phyloP scores from a whole-genome alignment of 2,329 filamentous ascomycete species.

The Colletotrichum sp. region DNA sequence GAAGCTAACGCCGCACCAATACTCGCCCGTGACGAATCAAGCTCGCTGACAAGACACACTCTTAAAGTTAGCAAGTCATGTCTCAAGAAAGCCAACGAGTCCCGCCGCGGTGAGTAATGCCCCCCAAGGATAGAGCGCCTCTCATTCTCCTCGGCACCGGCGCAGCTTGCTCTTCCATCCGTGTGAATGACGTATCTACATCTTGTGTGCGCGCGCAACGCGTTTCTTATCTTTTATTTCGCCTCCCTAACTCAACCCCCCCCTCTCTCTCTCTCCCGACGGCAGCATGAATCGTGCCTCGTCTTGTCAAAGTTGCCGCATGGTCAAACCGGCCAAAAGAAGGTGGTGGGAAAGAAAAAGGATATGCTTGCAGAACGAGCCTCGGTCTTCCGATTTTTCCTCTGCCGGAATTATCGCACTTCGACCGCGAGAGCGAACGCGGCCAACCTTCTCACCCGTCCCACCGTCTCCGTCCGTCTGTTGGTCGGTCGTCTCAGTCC shows the following conservation, averaged over 20 bases:
- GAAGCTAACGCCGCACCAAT: background rate
- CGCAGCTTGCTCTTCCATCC: background rate
- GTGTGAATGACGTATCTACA: background rate
- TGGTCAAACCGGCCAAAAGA: background rate
- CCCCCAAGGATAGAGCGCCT: background rate
- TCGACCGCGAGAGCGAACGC: background rate
- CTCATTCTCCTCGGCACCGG: background rate
- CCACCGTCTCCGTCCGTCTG: background rate
- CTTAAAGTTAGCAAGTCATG: conserved; percentile 5
- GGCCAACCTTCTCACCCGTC: background rate
- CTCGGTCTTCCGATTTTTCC: background rate
- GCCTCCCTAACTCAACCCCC: background rate
- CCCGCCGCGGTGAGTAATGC: background rate
- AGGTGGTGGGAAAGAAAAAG: background rate
- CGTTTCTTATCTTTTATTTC: background rate
- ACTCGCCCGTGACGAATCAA: background rate
- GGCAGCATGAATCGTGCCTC: background rate
- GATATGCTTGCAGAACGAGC: background rate
- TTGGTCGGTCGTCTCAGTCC: background rate
- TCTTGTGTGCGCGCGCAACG: background rate
- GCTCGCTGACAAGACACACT: background rate
- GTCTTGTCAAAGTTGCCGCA: background rate
- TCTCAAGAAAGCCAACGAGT: background rate
- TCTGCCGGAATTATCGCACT: background rate
- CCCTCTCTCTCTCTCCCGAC: background rate